Evolutionary conservation across 75 land plant genomes (phyloP).

Genomic region (Pinus taeda): DNA sequence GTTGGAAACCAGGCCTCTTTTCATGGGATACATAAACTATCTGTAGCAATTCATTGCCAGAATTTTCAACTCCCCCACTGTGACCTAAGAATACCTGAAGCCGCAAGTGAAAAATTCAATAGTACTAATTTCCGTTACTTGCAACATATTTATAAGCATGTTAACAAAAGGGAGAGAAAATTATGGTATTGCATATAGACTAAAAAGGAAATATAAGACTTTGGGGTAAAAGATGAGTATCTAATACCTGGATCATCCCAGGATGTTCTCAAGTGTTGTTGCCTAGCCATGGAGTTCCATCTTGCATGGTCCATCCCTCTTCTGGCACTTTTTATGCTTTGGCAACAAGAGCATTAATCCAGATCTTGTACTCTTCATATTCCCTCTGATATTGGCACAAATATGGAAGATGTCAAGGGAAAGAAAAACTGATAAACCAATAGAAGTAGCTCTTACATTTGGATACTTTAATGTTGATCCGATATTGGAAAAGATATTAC

Average conservation of each 20-base stretch:
- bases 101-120: not conserved
- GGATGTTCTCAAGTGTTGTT: constrained; percentile 73
- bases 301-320: constrained; percentile 61
- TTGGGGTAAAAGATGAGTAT: not conserved
- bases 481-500: no score
- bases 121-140: not conserved
- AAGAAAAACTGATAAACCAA: not conserved
- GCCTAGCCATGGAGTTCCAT: constrained; percentile 86
- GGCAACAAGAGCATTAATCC: constrained; percentile 87
- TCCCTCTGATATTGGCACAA: constrained; percentile 51
- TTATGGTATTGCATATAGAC: not conserved
- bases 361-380: constrained; percentile 83
- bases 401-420: not conserved
- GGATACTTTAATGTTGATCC: not conserved
- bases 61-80: constrained; percentile 81
- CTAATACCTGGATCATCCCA: constrained; percentile 74
- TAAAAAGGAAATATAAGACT: not conserved
- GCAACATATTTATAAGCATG: not conserved
- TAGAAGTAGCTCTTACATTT: constrained; percentile 2
- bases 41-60: constrained; percentile 77
- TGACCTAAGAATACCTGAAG: constrained; percentile 72
- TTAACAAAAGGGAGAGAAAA: not conserved
- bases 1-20: constrained; percentile 88
- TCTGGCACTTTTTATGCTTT: constrained; percentile 86
- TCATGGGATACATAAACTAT: constrained; percentile 89